Conservation (phyloP, 2,329 filamentous ascomycete species). For the Pleoardoris graminearum region DNA sequence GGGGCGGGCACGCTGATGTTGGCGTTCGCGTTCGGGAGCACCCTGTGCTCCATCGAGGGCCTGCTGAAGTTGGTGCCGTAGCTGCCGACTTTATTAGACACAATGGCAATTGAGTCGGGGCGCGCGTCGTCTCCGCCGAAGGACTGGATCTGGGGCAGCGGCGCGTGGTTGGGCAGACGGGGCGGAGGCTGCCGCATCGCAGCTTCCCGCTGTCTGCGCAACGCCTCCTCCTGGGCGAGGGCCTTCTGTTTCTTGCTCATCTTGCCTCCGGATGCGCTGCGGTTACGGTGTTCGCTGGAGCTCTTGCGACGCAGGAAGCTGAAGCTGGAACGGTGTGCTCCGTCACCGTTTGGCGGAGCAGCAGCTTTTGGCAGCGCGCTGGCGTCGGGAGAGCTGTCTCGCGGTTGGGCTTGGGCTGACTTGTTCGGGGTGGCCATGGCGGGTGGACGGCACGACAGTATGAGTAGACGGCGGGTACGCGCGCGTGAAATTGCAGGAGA, state of each 20-base stretch:
- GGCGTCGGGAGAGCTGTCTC: slow-evolving; percentile 35
- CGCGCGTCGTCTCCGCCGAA: slow-evolving; percentile 66
- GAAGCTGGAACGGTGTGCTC: slow-evolving; percentile 38
- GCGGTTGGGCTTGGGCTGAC: slow-evolving; percentile 18
- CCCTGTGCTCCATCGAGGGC: slow-evolving; percentile 42
- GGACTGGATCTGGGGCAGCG: slow-evolving; percentile 56
- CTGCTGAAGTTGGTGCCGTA: slow-evolving; percentile 41
- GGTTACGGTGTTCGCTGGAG: slow-evolving; percentile 31
- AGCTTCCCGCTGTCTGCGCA: slow-evolving; percentile 60
- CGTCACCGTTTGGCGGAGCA: slow-evolving; percentile 25
- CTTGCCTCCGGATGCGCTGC: slow-evolving; percentile 40
- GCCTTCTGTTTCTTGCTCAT: slow-evolving; percentile 62
- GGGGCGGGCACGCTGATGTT: slow-evolving; percentile 40
- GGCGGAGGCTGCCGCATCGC: slow-evolving; percentile 63
- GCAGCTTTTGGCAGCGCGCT: slow-evolving; percentile 15
- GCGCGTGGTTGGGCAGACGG: slow-evolving; percentile 56
- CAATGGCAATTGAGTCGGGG: slow-evolving; percentile 64
- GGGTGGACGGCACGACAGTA: slow-evolving; percentile 34
- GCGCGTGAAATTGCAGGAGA: slow-evolving; percentile 9
- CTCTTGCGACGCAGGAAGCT: slow-evolving; percentile 44
- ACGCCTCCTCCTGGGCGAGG: slow-evolving; percentile 55
- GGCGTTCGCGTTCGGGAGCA: slow-evolving; percentile 38
- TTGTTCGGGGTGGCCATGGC: slow-evolving; percentile 32
- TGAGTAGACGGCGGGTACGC: slow-evolving; percentile 20
- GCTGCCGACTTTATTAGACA: slow-evolving; percentile 59